Evolutionary conservation across 176 grass and related monocot genomes (phyloP), one percentile per base, ranked within the genome.

Genomic region (Themeda triandra): DNA sequence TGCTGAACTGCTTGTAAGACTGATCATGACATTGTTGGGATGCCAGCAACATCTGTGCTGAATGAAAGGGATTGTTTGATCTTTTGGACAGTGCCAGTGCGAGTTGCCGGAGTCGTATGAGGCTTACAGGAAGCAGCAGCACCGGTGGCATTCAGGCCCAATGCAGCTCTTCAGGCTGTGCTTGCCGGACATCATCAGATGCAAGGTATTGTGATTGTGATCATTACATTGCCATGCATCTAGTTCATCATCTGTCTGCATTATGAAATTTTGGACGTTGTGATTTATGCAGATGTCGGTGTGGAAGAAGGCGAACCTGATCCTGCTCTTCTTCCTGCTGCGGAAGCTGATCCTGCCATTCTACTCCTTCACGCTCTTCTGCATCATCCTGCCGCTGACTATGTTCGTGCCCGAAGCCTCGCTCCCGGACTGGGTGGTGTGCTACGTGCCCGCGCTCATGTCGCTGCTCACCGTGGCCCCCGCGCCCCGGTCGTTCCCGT

Each of bases 161-260:
- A 98, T 98, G 96, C 96, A 98, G 23, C 68, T 98, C 45, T 98
- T 98, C 15, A 94, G 91, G 83, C 91, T 96, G 48, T 98, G 96
- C 78, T 89, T 94, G 66, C 89, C 86, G 0, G 89, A 94, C 66
- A 95, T 95, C 64, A 90, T 98, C 32, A 66, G 65, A 82, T 92
- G 91, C 75, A 90, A 98, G 93, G 93, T 95, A 90, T 11, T 80
- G 41, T 35, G 33, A 35, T 35, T n/a, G n/a, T 64, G 31, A 31
- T 64, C 41, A 15, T 45, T 13, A 64, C 6, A 72, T 28, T 42
- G 19, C 10, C 33, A 35, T 35, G 33, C 21, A 54, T 35, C 10
- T 14, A 32, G 15, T 10, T 19, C 21, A 1, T 32, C 28, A 42
- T 69, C 28, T 11, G 69, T 14, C 21, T 5, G 12, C 2, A 42